These are phyloP conservation scores for Zopfochytrium polystomum DNA, from an alignment of 371 early-diverging fungal genomes.

Conservation along the genomic window DNA sequence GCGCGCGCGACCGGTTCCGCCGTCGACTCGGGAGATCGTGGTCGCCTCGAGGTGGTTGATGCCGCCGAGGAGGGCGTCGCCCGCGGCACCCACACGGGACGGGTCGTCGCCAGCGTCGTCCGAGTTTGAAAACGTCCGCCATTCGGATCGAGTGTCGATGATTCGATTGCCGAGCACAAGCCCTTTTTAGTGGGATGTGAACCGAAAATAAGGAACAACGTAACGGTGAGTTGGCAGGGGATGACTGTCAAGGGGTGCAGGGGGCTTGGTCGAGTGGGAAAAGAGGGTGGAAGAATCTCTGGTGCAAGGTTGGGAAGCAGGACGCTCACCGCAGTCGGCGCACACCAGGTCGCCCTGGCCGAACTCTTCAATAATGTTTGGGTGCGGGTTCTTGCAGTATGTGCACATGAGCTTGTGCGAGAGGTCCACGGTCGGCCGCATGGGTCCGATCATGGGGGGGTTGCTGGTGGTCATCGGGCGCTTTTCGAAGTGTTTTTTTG, in stretches of 20 bases:
- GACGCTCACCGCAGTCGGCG: slow-evolving; percentile 92
- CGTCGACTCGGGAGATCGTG: slow-evolving; percentile 77
- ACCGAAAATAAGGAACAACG: no score
- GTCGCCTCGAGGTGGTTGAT: slow-evolving; percentile 80
- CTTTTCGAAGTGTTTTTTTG: no score
- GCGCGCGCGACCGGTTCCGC: slow-evolving; percentile 62
- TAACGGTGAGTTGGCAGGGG: no score
- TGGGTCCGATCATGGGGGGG: slow-evolving; percentile 3
- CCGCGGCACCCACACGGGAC: slow-evolving; percentile 97
- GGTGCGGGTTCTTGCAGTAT: slow-evolving; percentile 78
- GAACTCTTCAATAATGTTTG: slow-evolving; percentile 96
- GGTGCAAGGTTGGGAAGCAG: no score
- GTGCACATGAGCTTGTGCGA: slow-evolving; percentile 70
- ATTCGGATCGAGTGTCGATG: slow-evolving; percentile 98
- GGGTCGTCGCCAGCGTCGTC: slow-evolving; percentile 92
- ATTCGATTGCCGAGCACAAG: slow-evolving; percentile 94
- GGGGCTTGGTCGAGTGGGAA: no score
- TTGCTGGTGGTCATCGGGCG: neutral
- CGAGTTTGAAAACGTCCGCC: slow-evolving; percentile 96
- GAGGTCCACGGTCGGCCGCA: slow-evolving; percentile 36
- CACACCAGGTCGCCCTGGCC: slow-evolving; percentile 87
- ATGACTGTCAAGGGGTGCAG: no score
- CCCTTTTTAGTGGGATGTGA: slow-evolving; percentile 15
- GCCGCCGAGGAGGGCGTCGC: slow-evolving; percentile 85
- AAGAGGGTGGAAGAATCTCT: no score